These are phyloP conservation scores for Cyanodermella asteris DNA, from an alignment of 2,329 filamentous ascomycete genomes.

Conservation along the genomic window DNA sequence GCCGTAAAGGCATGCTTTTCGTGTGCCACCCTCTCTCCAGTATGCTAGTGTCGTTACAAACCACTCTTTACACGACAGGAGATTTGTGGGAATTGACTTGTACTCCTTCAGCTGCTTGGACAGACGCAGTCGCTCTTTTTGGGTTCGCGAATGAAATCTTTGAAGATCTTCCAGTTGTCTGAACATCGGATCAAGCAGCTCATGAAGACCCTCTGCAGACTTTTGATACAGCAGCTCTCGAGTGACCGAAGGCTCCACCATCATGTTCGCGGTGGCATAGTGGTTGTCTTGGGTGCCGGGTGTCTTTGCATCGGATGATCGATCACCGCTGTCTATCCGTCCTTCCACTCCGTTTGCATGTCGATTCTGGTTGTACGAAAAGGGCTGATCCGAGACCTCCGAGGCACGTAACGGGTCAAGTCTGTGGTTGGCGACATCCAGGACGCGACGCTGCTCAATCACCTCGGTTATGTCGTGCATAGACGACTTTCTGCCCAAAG, in stretches of 20 bases:
- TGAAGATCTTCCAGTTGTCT: conserved; percentile 57
- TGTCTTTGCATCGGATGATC: conserved; percentile 57
- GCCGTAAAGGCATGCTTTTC: conserved; percentile 1
- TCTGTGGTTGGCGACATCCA: too few species aligned
- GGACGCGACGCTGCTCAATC: too few species aligned
- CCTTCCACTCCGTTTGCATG: too few species aligned
- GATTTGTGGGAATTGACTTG: conserved; percentile 12
- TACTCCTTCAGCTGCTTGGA: conserved; percentile 24
- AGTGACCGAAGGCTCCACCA: too few species aligned
- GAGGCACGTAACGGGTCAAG: too few species aligned
- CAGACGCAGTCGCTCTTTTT: conserved; percentile 36
- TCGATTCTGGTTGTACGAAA: too few species aligned
- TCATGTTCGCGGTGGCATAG: conserved; percentile 57
- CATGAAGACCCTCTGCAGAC: conserved; percentile 81
- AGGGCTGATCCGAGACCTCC: too few species aligned
- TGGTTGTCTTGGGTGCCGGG: conserved; percentile 40
- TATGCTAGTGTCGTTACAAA: background rate
- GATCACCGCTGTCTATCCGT: conserved; percentile 66
- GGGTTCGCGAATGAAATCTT: conserved; percentile 42
- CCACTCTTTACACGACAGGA: background rate
- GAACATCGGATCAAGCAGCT: conserved; percentile 74
- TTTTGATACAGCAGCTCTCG: conserved; percentile 81
- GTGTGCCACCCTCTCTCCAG: background rate
- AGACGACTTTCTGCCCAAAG: conserved; percentile 20
- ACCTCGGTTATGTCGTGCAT: conserved; percentile 13